Base-by-base conservation (phyloP, 176 grass and related monocot species). In the Dactylis glomerata region DNA sequence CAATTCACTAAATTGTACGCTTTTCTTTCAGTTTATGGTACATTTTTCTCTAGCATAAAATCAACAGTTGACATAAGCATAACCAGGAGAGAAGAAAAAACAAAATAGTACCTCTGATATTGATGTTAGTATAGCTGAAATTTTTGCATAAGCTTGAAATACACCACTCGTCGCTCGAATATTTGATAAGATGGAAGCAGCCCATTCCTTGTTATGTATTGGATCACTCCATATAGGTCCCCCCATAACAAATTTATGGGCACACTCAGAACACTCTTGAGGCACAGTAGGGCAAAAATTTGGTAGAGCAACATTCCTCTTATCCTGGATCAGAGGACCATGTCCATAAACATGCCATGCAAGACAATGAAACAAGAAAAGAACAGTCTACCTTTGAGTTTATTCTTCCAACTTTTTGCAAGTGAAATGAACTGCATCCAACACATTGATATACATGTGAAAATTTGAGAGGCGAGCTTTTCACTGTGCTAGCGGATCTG, bases 151-250 rank as follows among this genome's bases (percentile, higher is more conserved):
- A 34, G 94, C 91, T 86, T 90, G 87, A 84, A 90, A 94, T 75
- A 45, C 34, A 51, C 87, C 79, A 68, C 83, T 87, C 80, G 71
- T 84, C 57, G 65, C 73, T 78, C 74, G 82, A 19, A 94, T 81
- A 79, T 86, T 92, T 57, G 83, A 81, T 57, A 94, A 80, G 24
- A 92, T 92, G 54, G 87, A 94, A 79, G 72, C 52, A 75, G 91
- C 85, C 94, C 94, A 97, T 84, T 94, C 87, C 34, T 87, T 88
- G 49, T 97, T 85, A 82, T 97, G 94, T 10, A 97, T 97, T 28
- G 91, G 91, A 89, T 88, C 87, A 68, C 91, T 92, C 94, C 94
- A 97, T 71, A 97, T 94, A 30, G 94, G 94, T 1, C 94, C 91
- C 13, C 94, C 91, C 94, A 97, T 94, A 62, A 94, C 89, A 87